phyloP scores from a whole-genome alignment of 1,284 basidiomycete species.

The Boletus mariae region DNA sequence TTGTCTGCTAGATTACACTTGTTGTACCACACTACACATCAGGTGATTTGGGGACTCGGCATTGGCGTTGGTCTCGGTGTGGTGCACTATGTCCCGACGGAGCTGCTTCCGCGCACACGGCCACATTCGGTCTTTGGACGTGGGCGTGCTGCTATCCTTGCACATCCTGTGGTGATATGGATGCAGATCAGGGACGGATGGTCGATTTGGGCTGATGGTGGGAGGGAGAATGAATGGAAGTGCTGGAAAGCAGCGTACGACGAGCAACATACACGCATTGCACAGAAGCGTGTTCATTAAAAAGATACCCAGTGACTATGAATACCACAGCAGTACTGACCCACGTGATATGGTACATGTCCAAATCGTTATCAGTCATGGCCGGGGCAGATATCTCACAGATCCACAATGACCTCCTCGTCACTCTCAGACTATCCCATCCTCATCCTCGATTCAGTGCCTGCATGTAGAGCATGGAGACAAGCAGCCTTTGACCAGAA shows the following conservation, averaged over 20 bases:
- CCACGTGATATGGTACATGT: too few species aligned
- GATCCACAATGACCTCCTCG: neutral
- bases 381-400: too few species aligned
- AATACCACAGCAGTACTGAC: too few species aligned
- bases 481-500: constrained; percentile 53
- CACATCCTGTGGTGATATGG: constrained; percentile 61
- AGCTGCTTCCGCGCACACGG: constrained; percentile 52
- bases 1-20: constrained; percentile 54
- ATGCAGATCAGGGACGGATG: constrained; percentile 77
- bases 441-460: constrained; percentile 72
- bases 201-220: constrained; percentile 72
- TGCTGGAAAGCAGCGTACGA: constrained; percentile 54
- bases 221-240: constrained; percentile 62
- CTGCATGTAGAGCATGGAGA: constrained; percentile 77
- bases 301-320: neutral
- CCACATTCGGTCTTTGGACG: constrained; percentile 54
- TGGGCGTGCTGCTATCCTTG: constrained; percentile 48
- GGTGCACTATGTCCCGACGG: constrained; percentile 55
- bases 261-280: constrained; percentile 7
- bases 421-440: constrained; percentile 53
- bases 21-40: constrained; percentile 67
- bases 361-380: too few species aligned
- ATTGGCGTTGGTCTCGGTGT: constrained; percentile 63
- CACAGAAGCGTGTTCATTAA: constrained; percentile 11
- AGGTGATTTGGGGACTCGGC: constrained; percentile 70